These are phyloP conservation scores for Salix dunnii DNA, from an alignment of 345 rosid species.

Conservation along the genomic window DNA sequence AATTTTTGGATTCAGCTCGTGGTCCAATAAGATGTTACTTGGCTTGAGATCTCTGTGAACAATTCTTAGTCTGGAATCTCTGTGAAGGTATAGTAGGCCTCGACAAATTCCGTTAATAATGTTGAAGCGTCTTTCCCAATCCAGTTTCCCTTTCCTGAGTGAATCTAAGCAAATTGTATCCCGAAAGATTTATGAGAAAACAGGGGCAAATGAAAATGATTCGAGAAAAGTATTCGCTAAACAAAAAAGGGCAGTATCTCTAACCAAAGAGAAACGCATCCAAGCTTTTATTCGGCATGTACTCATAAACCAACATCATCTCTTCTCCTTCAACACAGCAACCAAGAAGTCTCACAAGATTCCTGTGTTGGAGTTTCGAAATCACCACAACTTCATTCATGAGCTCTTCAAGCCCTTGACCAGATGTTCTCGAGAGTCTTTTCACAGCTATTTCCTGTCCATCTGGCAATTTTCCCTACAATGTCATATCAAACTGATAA, in stretches of 20 bases:
- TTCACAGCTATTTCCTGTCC: constrained; percentile 23
- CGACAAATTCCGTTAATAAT: constrained; percentile 20
- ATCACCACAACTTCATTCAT: constrained; percentile 18
- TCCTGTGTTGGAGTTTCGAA: constrained; percentile 15
- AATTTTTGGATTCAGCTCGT: constrained; percentile 27
- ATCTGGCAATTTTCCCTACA: constrained; percentile 17
- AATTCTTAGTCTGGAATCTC: constrained; percentile 28
- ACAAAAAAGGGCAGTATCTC: neutral
- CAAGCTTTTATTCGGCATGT: constrained; percentile 18
- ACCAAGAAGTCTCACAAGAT: no score
- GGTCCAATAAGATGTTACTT: constrained; percentile 27
- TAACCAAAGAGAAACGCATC: constrained; percentile 16
- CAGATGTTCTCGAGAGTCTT: constrained; percentile 18
- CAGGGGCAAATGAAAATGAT: no score
- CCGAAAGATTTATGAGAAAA: neutral
- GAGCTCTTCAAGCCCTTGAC: constrained; percentile 19
- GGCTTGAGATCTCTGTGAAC: constrained; percentile 36
- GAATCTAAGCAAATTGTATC: constrained; percentile 7
- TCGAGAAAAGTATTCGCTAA: constrained; percentile 6
- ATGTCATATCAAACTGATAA: neutral
- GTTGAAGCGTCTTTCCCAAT: constrained; percentile 21
- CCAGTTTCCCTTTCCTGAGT: neutral
- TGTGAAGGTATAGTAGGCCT: constrained; percentile 28
- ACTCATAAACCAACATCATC: no score
- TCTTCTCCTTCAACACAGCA: no score